phyloP scores from a whole-genome alignment of 495 filamentous ascomycete species.

The Bacidia rubella region DNA sequence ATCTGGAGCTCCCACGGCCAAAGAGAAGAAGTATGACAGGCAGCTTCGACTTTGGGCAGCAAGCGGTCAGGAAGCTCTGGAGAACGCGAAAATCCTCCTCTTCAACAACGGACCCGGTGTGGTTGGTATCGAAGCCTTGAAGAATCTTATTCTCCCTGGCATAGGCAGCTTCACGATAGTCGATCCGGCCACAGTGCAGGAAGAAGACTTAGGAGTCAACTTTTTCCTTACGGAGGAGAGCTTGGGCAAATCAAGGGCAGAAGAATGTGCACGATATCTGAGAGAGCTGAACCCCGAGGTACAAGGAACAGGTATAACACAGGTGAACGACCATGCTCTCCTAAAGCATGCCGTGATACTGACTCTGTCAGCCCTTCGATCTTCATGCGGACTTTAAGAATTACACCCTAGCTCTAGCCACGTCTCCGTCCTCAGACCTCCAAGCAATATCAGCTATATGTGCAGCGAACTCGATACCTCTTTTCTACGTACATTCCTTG shows the following conservation, averaged over 20 bases:
- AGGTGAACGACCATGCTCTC: slow-evolving; percentile 44
- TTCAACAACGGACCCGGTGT: slow-evolving; percentile 64
- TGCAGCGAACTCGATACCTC: slow-evolving; percentile 45
- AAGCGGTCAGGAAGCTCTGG: slow-evolving; percentile 77
- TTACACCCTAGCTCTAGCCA: slow-evolving; percentile 65
- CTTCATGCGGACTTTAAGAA: slow-evolving; percentile 33
- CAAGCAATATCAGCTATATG: slow-evolving; percentile 15
- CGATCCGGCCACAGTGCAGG: slow-evolving; percentile 61
- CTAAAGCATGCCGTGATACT: slow-evolving; percentile 55
- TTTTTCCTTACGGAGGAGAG: slow-evolving; percentile 82
- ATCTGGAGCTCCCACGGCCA: slow-evolving; percentile 47
- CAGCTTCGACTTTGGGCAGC: slow-evolving; percentile 94
- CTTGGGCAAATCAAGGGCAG: slow-evolving; percentile 67
- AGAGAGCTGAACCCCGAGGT: slow-evolving; percentile 95
- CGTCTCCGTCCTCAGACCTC: slow-evolving; percentile 49
- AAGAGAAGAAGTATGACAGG: slow-evolving; percentile 89
- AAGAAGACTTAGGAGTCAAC: slow-evolving; percentile 83
- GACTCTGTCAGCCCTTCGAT: slow-evolving; percentile 35
- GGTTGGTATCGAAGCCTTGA: slow-evolving; percentile 82
- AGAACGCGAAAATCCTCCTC: slow-evolving; percentile 76
- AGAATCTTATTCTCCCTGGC: slow-evolving; percentile 90
- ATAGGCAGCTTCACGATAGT: slow-evolving; percentile 92
- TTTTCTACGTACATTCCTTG: slow-evolving; percentile 72
- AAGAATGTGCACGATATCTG: slow-evolving; percentile 59
- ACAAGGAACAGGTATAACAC: slow-evolving; percentile 45